Evolutionary conservation across 148 eudicot species (phyloP).

Genomic region (Hydrangea macrophylla): DNA sequence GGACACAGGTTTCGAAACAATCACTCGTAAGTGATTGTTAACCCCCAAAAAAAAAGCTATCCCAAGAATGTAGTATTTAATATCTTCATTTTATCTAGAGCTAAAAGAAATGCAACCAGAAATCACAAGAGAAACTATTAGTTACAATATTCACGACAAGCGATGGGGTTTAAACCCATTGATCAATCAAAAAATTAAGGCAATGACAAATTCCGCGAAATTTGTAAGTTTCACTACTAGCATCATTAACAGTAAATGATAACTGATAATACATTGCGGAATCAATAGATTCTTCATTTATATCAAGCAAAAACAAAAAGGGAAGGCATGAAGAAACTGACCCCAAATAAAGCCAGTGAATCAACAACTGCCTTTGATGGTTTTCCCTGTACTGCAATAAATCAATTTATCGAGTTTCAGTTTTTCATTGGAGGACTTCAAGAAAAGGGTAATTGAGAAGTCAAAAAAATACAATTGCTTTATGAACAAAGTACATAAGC

Average conservation of each 20-base stretch:
- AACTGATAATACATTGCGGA: not conserved
- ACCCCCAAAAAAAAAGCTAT: too few relatives aligned
- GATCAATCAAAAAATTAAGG: too few relatives aligned
- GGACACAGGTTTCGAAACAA: too few relatives aligned
- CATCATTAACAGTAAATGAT: not conserved
- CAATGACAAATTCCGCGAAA: not conserved
- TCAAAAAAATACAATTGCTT: not conserved
- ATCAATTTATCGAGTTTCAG: constrained; percentile 18
- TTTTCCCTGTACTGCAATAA: constrained; percentile 72
- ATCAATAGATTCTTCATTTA: not conserved
- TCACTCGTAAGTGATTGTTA: too few relatives aligned
- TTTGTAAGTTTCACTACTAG: not conserved
- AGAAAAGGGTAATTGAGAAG: not conserved
- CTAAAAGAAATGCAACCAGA: too few relatives aligned
- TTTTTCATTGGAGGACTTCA: constrained; percentile 9
- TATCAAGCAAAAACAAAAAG: not conserved
- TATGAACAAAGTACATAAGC: not conserved
- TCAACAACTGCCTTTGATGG: constrained; percentile 86
- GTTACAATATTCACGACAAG: too few relatives aligned
- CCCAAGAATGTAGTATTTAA: too few relatives aligned
- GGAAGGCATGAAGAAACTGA: constrained; percentile 28
- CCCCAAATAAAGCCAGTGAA: constrained; percentile 92
- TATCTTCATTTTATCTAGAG: too few relatives aligned
- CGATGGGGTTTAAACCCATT: too few relatives aligned
- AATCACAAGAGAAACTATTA: too few relatives aligned